phyloP scores from a whole-genome alignment of 2,329 filamentous ascomycete genomes.

The Ceratocystis huliohia region DNA sequence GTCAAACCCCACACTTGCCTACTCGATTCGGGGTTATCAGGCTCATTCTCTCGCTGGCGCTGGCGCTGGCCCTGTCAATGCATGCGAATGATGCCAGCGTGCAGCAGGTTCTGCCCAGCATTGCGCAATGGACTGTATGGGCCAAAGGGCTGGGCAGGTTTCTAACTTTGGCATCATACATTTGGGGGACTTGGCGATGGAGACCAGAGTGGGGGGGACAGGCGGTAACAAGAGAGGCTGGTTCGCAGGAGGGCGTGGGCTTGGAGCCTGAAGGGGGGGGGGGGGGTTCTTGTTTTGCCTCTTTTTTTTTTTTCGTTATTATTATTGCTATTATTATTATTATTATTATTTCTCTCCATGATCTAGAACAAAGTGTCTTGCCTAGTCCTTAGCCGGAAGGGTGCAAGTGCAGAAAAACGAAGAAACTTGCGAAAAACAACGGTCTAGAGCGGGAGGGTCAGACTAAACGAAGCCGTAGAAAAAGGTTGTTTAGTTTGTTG shows the following conservation, averaged over 20 bases:
- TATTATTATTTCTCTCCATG: no score
- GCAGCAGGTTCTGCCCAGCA: background rate
- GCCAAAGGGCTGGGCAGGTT: background rate
- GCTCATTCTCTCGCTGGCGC: no score
- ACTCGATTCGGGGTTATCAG: background rate
- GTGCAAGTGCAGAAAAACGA: no score
- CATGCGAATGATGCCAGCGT: background rate
- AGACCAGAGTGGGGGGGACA: background rate
- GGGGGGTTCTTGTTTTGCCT: background rate
- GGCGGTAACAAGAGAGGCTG: background rate
- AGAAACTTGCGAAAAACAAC: no score
- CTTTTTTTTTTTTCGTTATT: background rate
- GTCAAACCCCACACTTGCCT: background rate
- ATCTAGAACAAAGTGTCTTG: no score
- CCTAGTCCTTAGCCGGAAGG: no score
- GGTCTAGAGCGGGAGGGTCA: no score
- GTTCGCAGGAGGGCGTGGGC: background rate
- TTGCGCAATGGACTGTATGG: background rate
- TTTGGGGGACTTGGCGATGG: background rate
- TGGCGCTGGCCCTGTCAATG: background rate
- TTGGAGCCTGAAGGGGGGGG: background rate
- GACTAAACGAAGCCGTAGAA: no score
- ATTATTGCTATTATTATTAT: no score
- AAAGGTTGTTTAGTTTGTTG: no score
- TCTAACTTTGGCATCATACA: slow-evolving; percentile 5